A percentile compares a stretch with the other conserved stretches of the same genome.
Evolutionary conservation across 805 yeast genomes (phyloP).

Genomic region (Candida ponderosae): DNA sequence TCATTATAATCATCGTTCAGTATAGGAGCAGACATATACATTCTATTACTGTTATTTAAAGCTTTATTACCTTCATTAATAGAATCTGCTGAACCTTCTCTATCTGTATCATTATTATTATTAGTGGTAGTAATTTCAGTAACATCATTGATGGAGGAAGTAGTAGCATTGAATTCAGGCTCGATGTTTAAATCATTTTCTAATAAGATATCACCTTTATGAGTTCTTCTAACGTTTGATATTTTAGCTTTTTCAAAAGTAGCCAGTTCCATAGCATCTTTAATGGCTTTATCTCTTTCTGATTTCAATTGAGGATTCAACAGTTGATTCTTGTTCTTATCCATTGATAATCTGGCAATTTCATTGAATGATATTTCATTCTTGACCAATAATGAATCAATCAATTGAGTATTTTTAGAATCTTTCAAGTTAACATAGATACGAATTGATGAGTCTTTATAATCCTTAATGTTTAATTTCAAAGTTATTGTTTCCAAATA

Average conservation of each 20-base stretch:
- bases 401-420: constrained; percentile 45
- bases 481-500: constrained; percentile 13
- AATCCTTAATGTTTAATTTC: constrained; percentile 19
- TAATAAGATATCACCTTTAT: constrained; percentile 81
- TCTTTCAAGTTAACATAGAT: constrained; percentile 51
- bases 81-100: background rate
- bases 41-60: constrained; percentile 8
- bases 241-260: constrained; percentile 53
- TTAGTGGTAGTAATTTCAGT: background rate
- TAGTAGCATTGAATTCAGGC: constrained; percentile 21
- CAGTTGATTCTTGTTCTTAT: too few relatives aligned
- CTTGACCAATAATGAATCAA: constrained; percentile 50
- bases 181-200: constrained; percentile 33
- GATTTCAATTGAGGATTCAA: constrained; percentile 66
- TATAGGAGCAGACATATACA: constrained; percentile 10
- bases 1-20: too few relatives aligned
- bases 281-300: constrained; percentile 63
- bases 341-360: constrained; percentile 55
- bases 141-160: background rate
- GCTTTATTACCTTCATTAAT: constrained; percentile 10
- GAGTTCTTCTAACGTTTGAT: constrained; percentile 71
- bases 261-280: constrained; percentile 59
- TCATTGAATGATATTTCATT: constrained; percentile 46
- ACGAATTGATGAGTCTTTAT: constrained; percentile 67
- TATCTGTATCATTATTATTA: constrained; percentile 5